Evolutionary conservation across 2,329 filamentous ascomycete species (phyloP).

Genomic region (Shiraia sp.): DNA sequence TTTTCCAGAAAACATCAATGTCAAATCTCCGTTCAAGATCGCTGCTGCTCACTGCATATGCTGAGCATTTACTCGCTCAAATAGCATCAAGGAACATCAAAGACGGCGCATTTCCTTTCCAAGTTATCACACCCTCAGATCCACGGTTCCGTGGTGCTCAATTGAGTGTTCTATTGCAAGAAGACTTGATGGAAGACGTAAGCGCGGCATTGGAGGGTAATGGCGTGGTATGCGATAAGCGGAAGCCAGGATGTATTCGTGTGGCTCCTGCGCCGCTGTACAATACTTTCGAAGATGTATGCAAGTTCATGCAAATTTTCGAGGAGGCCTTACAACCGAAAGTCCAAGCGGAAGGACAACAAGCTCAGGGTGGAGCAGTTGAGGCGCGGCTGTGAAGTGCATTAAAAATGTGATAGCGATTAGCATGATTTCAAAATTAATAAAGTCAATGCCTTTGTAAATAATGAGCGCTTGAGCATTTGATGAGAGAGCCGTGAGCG

Average conservation of each 20-base stretch:
- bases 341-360: slow-evolving; percentile 7
- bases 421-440: background rate
- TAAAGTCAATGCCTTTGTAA: too few relatives aligned
- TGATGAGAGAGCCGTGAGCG: too few relatives aligned
- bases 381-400: slow-evolving; percentile 13
- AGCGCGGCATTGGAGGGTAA: slow-evolving; percentile 66
- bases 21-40: slow-evolving; percentile 69
- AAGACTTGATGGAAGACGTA: slow-evolving; percentile 70
- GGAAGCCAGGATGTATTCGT: slow-evolving; percentile 82
- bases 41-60: slow-evolving; percentile 72
- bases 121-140: slow-evolving; percentile 68
- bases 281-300: slow-evolving; percentile 75
- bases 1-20: slow-evolving; percentile 76
- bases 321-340: slow-evolving; percentile 41
- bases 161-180: slow-evolving; percentile 71
- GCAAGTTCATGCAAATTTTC: slow-evolving; percentile 51
- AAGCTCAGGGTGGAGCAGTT: slow-evolving; percentile 3
- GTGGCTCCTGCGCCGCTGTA: slow-evolving; percentile 85
- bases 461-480: too few relatives aligned
- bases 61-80: slow-evolving; percentile 35
- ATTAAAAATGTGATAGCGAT: background rate
- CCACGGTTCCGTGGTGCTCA: slow-evolving; percentile 74
- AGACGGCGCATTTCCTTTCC: slow-evolving; percentile 40
- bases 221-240: slow-evolving; percentile 78
- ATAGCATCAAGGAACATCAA: slow-evolving; percentile 26